Evolutionary conservation across 179 eudicot species (phyloP), one percentile per base, ranked within the genome.

Genomic region (Heliamphora pulchella): DNA sequence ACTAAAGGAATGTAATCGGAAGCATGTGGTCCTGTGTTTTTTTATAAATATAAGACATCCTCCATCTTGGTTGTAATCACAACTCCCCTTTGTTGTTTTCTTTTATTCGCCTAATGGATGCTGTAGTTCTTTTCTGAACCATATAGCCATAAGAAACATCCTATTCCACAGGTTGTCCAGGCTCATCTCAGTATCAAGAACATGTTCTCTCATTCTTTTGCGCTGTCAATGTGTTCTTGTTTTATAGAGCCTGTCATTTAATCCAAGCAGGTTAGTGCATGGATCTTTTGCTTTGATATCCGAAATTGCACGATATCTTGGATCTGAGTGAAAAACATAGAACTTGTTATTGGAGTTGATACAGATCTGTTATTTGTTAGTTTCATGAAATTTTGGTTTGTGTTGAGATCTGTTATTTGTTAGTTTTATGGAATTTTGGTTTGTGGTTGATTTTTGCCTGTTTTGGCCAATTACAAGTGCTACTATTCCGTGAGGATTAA

Each of bases 201-300:
- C 14, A 46, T 8, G 2, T 20, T 54, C 50, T 66, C 47, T 44
- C 31, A 47, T 57, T 47, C 47, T 55, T 41, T 62, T 14, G 10
- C 47, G 11, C 20, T 8, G 5, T 66, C 46, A 1, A 2, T 51
- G 7, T 7, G 14, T 65, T 31, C 41, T 41, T 67, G 41, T 67
- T 68, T 18, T 79, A 8, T 70, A 18, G 68, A 79, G 81, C 62
- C 57, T 44, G 57, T 54, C 51, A 67, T 22, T 69, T 79, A 67
- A 79, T 41, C 63, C 74, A 54, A 67, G 66, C 64, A 41, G 81
- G 66, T 69, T 39, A 67, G 22, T 75, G 63, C 10, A 4, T 57
- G 50, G 66, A 41, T 75, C 78, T 57, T 22, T 57, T 39, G 15
- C 39, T 39, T 48, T 18, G 2, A 31, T 17, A 64, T 50, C 3